These are phyloP conservation scores for Tetrapyrgos nigripes DNA, from an alignment of 1,284 basidiomycete genomes.

Conservation along the genomic window DNA sequence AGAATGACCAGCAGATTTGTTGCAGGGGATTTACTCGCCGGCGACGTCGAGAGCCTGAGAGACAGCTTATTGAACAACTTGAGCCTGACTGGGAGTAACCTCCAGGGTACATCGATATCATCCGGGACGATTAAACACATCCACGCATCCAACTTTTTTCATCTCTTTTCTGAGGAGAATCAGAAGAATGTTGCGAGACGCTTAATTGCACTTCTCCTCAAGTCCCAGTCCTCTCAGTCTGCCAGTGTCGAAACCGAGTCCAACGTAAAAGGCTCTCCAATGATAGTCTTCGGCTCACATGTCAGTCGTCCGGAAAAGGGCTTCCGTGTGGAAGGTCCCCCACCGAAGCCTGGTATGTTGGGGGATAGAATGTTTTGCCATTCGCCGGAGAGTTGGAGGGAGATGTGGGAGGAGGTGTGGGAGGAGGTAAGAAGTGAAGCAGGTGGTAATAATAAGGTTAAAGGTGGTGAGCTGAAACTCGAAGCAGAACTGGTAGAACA, in stretches of 20 bases:
- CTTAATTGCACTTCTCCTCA: conserved; percentile 43
- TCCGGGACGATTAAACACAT: conserved; percentile 49
- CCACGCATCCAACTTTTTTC: conserved; percentile 53
- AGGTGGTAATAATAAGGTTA: too few relatives aligned
- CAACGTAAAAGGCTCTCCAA: conserved; percentile 33
- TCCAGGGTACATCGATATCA: conserved; percentile 28
- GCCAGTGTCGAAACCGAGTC: too few relatives aligned
- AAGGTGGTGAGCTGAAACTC: background rate
- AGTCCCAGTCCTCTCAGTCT: too few relatives aligned
- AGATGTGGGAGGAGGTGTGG: conserved; percentile 39
- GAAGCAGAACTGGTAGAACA: background rate
- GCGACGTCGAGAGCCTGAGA: too few relatives aligned
- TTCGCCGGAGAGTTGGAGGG: conserved; percentile 36
- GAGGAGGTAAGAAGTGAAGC: too few relatives aligned
- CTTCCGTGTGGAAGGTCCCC: conserved; percentile 6
- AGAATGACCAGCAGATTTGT: conserved; percentile 43
- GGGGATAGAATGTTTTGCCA: conserved; percentile 17
- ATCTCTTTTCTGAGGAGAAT: conserved; percentile 51
- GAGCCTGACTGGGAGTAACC: conserved; percentile 24
- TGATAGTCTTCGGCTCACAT: conserved; percentile 39
- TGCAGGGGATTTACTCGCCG: conserved; percentile 44
- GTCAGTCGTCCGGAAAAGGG: conserved; percentile 13
- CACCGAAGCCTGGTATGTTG: conserved; percentile 21
- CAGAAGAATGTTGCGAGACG: conserved; percentile 46
- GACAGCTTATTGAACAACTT: too few relatives aligned